Evolutionary conservation across 2,329 filamentous ascomycete species (phyloP).

Genomic region (Pestalotiopsis sp.): DNA sequence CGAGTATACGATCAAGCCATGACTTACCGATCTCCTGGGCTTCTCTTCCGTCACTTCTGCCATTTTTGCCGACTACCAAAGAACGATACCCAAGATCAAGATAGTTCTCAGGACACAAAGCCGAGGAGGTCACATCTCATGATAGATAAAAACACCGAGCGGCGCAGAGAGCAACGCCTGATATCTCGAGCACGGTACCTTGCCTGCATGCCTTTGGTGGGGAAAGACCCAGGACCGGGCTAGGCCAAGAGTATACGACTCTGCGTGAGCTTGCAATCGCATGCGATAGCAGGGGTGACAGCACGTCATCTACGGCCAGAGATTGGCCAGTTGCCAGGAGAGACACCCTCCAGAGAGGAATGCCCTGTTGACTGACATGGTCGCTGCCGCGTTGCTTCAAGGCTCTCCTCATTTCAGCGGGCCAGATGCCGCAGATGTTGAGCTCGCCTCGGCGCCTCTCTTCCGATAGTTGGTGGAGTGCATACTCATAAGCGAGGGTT

Average conservation of each 20-base stretch:
- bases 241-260: slow-evolving; percentile 5
- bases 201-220: background rate
- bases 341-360: background rate
- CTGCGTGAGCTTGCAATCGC: slow-evolving; percentile 2
- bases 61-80: background rate
- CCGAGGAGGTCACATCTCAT: background rate
- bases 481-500: background rate
- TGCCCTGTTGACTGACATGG: background rate
- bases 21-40: slow-evolving; percentile 5
- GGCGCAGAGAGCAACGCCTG: background rate
- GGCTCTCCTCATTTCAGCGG: background rate
- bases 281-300: slow-evolving; percentile 7
- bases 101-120: background rate
- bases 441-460: background rate
- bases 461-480: background rate
- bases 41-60: slow-evolving; percentile 2
- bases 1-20: background rate
- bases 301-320: background rate
- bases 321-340: background rate
- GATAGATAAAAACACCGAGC: background rate
- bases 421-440: background rate
- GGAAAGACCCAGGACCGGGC: background rate
- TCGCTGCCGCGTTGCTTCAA: too few species aligned
- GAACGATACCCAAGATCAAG: background rate
- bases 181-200: background rate